Conservation (phyloP, 176 grass and related monocot species). For the Urochloa ruziziensis region DNA sequence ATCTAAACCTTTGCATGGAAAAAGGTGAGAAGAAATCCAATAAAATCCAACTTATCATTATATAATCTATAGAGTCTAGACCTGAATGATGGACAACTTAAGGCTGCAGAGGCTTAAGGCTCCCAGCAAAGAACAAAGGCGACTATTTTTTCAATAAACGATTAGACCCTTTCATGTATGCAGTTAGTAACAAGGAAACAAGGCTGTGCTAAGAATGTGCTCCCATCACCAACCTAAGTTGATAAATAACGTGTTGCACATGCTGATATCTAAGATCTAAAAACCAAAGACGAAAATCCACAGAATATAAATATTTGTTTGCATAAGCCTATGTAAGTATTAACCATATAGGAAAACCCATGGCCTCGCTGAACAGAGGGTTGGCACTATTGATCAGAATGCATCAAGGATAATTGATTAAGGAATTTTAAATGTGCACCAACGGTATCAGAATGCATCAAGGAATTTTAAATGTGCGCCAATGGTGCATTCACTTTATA, state of each 20-base stretch:
- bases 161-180: neutral
- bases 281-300: neutral
- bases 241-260: neutral
- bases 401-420: too few relatives aligned
- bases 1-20: neutral
- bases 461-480: neutral
- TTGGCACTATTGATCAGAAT: neutral
- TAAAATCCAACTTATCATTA: neutral
- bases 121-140: neutral
- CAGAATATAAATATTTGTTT: conserved; percentile 7
- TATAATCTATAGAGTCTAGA: neutral
- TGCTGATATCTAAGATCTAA: neutral
- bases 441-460: neutral
- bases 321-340: neutral
- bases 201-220: neutral
- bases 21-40: conserved; percentile 12
- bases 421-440: neutral
- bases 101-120: neutral
- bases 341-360: neutral
- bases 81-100: neutral
- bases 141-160: neutral
- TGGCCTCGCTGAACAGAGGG: neutral
- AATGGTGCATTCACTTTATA: neutral
- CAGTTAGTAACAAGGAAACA: neutral
- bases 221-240: conserved; percentile 20